These are phyloP conservation scores for Exserohilum rostratum DNA, from an alignment of 2,329 filamentous ascomycete genomes.

Conservation along the genomic window DNA sequence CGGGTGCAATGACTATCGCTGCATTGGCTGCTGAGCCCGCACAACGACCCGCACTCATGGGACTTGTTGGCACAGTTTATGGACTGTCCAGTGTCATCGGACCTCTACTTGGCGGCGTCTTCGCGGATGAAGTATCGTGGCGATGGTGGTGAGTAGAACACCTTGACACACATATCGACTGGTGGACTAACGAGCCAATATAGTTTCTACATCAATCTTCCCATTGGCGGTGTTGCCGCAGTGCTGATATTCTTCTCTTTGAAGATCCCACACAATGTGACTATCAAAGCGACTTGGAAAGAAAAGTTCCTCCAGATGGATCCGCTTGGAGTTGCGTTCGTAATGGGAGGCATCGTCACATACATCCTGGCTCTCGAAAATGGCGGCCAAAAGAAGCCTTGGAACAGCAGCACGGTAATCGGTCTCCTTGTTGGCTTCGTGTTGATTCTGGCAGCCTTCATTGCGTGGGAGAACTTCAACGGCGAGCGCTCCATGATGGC, in stretches of 20 bases:
- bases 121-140: conserved; percentile 48
- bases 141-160: conserved; percentile 43
- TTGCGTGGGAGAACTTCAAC: neutral
- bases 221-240: conserved; percentile 51
- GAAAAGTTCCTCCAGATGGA: conserved; percentile 56
- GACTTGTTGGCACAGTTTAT: conserved; percentile 47
- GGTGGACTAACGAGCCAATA: neutral
- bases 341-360: conserved; percentile 48
- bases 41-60: conserved; percentile 48
- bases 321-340: conserved; percentile 47
- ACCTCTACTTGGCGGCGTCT: conserved; percentile 51
- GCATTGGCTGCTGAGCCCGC: conserved; percentile 50
- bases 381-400: conserved; percentile 41
- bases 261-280: conserved; percentile 25
- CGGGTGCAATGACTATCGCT: conserved; percentile 51
- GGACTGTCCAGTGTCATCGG: conserved; percentile 48
- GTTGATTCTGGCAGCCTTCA: neutral
- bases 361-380: conserved; percentile 56
- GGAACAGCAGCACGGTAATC: conserved; percentile 12
- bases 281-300: conserved; percentile 28
- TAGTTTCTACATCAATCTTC: conserved; percentile 54
- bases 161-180: too few species aligned
- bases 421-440: neutral
- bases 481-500: neutral
- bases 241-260: conserved; percentile 47